phyloP scores from a whole-genome alignment of 805 yeast genomes.

The Blastobotrys chiropterorum region DNA sequence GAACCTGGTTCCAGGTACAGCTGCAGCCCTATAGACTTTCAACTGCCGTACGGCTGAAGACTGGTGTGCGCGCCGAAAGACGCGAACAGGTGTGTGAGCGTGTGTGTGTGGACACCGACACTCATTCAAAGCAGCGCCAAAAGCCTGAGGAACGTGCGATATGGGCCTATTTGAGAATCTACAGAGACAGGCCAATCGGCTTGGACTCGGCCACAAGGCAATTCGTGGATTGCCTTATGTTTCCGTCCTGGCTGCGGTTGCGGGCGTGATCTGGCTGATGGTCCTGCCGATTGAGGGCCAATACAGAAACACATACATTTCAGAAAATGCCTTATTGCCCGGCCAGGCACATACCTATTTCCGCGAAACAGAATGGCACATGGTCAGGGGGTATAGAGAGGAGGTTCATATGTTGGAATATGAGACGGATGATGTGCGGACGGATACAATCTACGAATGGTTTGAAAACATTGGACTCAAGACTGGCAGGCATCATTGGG shows the following conservation, averaged over 20 bases:
- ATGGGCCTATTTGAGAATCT: slow-evolving; percentile 34
- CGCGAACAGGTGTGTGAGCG: no score
- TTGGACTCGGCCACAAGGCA: slow-evolving; percentile 25
- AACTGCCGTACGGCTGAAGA: background rate
- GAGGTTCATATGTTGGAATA: slow-evolving; percentile 40
- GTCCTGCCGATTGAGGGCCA: slow-evolving; percentile 75
- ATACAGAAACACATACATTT: slow-evolving; percentile 74
- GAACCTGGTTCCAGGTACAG: no score
- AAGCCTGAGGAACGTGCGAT: background rate
- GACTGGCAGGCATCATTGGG: slow-evolving; percentile 43
- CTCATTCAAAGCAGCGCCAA: background rate
- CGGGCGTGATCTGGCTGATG: slow-evolving; percentile 52
- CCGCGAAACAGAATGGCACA: slow-evolving; percentile 91
- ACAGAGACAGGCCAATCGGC: slow-evolving; percentile 23
- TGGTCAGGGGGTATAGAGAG: slow-evolving; percentile 75
- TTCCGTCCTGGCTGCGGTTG: slow-evolving; percentile 24
- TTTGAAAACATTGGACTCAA: slow-evolving; percentile 67
- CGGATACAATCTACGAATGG: slow-evolving; percentile 49
- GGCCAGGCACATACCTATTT: slow-evolving; percentile 90
- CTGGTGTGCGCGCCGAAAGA: no score
- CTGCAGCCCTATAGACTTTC: no score
- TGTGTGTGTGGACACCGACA: background rate
- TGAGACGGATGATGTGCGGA: slow-evolving; percentile 31
- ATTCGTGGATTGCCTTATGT: slow-evolving; percentile 24
- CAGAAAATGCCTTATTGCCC: slow-evolving; percentile 96